Percentiles rank a stretch among this genome's conserved stretches.
These are phyloP conservation scores for Globisporangium nagaii DNA, from an alignment of 352 stramenopile genomes.

Conservation along the genomic window DNA sequence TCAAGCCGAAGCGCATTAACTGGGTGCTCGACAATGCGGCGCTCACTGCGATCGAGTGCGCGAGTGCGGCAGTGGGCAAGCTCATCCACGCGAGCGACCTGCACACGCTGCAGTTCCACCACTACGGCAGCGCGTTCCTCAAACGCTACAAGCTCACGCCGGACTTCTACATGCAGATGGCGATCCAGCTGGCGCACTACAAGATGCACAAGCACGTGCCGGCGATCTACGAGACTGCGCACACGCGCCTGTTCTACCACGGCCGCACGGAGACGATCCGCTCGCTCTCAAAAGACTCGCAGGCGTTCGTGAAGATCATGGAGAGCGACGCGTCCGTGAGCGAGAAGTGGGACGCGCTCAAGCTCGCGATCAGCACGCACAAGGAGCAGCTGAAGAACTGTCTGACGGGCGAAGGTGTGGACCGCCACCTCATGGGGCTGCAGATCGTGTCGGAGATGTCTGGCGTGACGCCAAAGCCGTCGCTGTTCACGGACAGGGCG, in stretches of 20 bases:
- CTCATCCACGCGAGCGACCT: conserved; percentile 91
- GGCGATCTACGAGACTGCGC: conserved; percentile 96
- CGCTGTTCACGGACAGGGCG: conserved; percentile 91
- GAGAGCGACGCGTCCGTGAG: conserved; percentile 49
- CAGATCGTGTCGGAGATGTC: conserved; percentile 92
- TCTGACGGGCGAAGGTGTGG: conserved; percentile 86
- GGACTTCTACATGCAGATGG: conserved; percentile 96
- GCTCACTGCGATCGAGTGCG: conserved; percentile 79
- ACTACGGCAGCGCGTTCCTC: conserved; percentile 90
- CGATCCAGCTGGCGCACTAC: conserved; percentile 96
- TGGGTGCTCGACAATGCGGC: conserved; percentile 84
- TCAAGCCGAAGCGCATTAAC: conserved; percentile 69
- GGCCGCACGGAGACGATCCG: conserved; percentile 92
- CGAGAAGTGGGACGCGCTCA: conserved; percentile 86
- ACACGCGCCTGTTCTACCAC: conserved; percentile 97
- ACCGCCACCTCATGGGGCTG: conserved; percentile 95
- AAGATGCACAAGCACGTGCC: conserved; percentile 92
- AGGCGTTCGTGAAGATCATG: conserved; percentile 91
- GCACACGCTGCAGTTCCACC: conserved; percentile 87
- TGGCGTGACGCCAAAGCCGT: conserved; percentile 80
- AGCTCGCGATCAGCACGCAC: conserved; percentile 87
- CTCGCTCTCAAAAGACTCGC: conserved; percentile 85
- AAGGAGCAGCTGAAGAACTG: conserved; percentile 87
- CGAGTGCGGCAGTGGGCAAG: conserved; percentile 87
- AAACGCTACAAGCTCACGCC: conserved; percentile 94